These are phyloP conservation scores for Colletotrichum chrysophilum DNA, from an alignment of 2,329 filamentous ascomycete genomes.

Conservation along the genomic window DNA sequence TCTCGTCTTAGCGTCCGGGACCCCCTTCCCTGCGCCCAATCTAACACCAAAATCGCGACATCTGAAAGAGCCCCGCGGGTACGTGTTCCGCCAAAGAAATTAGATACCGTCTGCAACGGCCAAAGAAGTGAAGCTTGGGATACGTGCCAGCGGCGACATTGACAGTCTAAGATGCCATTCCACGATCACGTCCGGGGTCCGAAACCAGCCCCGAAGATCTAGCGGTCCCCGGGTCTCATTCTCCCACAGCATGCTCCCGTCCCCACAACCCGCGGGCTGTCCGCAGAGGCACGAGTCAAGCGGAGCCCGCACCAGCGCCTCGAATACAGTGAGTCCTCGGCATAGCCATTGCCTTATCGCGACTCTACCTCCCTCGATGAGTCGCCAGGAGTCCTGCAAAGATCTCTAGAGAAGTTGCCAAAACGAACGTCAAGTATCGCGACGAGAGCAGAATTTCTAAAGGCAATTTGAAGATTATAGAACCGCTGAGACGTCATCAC, in stretches of 20 bases:
- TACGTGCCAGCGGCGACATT: neutral
- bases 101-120: neutral
- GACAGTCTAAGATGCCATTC: neutral
- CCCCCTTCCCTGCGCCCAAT: neutral
- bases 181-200: neutral
- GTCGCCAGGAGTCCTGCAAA: neutral
- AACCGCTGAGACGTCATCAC: rapidly evolving
- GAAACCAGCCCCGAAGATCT: neutral
- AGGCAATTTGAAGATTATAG: neutral
- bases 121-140: neutral
- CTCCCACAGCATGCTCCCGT: neutral
- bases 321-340: neutral
- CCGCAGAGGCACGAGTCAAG: neutral
- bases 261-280: neutral
- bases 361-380: rapidly evolving
- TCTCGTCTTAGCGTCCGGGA: neutral
- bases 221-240: neutral
- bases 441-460: no score
- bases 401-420: rapidly evolving
- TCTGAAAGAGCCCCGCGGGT: neutral
- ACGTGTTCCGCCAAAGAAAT: neutral
- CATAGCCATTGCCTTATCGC: rapidly evolving
- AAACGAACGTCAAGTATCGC: neutral
- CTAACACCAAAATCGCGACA: neutral
- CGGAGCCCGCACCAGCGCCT: neutral